These are phyloP conservation scores for Tricharina praecox DNA, from an alignment of 495 filamentous ascomycete genomes.

Conservation along the genomic window DNA sequence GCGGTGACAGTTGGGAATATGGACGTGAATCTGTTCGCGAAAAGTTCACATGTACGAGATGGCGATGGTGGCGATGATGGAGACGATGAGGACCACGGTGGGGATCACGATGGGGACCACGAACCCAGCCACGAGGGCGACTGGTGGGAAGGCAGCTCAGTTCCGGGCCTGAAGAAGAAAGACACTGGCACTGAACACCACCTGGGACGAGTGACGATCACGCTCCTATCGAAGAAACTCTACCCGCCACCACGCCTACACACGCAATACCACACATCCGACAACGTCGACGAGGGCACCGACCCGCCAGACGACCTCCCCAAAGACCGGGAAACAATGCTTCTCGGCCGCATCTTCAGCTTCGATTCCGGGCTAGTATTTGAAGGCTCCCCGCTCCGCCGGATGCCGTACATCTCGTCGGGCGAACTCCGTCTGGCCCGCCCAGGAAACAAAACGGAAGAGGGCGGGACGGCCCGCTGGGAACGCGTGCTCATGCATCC, in stretches of 20 bases:
- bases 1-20: constrained; percentile 65
- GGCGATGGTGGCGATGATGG: constrained; percentile 32
- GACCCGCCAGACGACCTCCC: constrained; percentile 45
- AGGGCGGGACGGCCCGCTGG: constrained; percentile 77
- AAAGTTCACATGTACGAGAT: constrained; percentile 65
- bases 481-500: constrained; percentile 76
- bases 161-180: too few relatives aligned
- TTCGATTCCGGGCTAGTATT: constrained; percentile 81
- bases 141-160: constrained; percentile 13
- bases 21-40: constrained; percentile 84
- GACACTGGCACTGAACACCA: constrained; percentile 2
- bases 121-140: constrained; percentile 27
- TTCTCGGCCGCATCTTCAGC: constrained; percentile 66
- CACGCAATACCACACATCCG: neutral
- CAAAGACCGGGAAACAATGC: constrained; percentile 60
- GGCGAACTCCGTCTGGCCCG: constrained; percentile 65
- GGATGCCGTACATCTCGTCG: constrained; percentile 44
- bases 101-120: constrained; percentile 24
- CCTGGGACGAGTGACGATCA: neutral
- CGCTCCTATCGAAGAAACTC: neutral
- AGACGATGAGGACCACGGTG: constrained; percentile 37
- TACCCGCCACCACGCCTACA: neutral
- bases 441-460: constrained; percentile 78
- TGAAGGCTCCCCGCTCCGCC: constrained; percentile 69
- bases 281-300: constrained; percentile 47